Percentiles rank a stretch among this genome's conserved stretches.
phyloP scores from a whole-genome alignment of 2,329 filamentous ascomycete species.

The Tolypocladium album region DNA sequence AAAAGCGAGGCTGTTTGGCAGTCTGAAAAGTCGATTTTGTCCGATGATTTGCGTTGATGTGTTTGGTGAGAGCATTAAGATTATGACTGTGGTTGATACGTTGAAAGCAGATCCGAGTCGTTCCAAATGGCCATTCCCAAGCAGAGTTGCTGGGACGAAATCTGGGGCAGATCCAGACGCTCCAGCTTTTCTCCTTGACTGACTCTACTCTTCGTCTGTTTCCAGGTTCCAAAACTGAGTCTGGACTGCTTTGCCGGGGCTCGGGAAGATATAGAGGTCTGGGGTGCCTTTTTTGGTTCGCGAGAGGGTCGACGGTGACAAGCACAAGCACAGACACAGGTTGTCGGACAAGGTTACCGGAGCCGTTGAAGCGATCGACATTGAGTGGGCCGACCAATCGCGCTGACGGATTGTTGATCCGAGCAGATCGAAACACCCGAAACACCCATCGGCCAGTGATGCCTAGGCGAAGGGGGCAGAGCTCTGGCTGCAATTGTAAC shows the following conservation, averaged over 20 bases:
- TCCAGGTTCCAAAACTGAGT: background rate
- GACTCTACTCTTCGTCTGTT: background rate
- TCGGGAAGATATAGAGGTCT: background rate
- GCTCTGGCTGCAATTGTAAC: conserved; percentile 1
- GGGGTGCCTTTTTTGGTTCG: background rate
- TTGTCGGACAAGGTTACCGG: conserved; percentile 1
- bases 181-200: background rate
- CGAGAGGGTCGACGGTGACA: background rate
- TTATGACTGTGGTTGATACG: background rate
- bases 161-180: background rate
- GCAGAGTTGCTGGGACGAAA: background rate
- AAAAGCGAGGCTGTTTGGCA: background rate
- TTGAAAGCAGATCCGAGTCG: background rate
- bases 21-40: background rate
- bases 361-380: conserved; percentile 4
- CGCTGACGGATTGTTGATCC: conserved; percentile 5
- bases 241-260: background rate
- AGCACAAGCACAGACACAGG: background rate
- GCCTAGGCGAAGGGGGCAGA: conserved; percentile 1
- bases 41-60: background rate
- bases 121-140: background rate
- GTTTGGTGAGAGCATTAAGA: background rate
- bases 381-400: conserved; percentile 6
- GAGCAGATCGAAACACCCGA: conserved; percentile 10
- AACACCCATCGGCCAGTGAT: conserved; percentile 6